Evolutionary conservation across 495 filamentous ascomycete species (phyloP).

Genomic region (Diplogelasinospora grovesii): DNA sequence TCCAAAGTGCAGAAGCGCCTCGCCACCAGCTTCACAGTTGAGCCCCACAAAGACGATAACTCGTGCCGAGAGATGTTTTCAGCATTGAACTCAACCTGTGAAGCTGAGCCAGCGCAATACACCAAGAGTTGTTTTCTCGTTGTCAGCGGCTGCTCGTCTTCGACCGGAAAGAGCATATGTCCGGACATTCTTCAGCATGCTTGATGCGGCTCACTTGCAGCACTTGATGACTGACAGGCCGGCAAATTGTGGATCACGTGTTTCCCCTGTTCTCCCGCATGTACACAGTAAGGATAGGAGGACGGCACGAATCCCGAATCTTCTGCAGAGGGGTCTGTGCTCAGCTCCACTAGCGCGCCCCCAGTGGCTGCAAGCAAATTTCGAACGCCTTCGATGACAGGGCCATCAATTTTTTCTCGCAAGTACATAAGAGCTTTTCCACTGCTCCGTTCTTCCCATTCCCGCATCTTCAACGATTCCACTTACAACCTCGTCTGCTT

Average conservation of each 20-base stretch:
- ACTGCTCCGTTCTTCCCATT: constrained; percentile 15
- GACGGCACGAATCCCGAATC: not conserved
- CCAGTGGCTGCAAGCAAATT: constrained; percentile 22
- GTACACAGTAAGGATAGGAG: not conserved
- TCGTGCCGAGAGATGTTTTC: too few species aligned
- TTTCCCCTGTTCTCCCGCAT: not conserved
- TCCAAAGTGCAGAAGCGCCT: constrained; percentile 5
- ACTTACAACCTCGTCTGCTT: constrained; percentile 27
- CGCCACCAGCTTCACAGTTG: constrained; percentile 3
- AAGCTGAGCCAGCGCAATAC: too few species aligned
- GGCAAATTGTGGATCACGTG: too few species aligned
- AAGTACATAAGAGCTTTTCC: constrained; percentile 16
- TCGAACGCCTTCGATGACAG: constrained; percentile 26
- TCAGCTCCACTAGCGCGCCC: constrained; percentile 8
- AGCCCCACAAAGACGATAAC: constrained; percentile 6
- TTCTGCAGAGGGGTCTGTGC: constrained; percentile 15
- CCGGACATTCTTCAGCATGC: too few species aligned
- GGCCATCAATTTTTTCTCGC: constrained; percentile 36
- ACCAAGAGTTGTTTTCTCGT: not conserved
- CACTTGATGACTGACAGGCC: not conserved
- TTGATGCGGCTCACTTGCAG: not conserved
- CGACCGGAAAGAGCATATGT: not conserved
- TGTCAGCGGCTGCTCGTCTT: not conserved
- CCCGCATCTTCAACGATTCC: constrained; percentile 20
- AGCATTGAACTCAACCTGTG: too few species aligned